Base-by-base conservation (phyloP, 2,329 filamentous ascomycete species). In the Sphaerostilbella broomeana region DNA sequence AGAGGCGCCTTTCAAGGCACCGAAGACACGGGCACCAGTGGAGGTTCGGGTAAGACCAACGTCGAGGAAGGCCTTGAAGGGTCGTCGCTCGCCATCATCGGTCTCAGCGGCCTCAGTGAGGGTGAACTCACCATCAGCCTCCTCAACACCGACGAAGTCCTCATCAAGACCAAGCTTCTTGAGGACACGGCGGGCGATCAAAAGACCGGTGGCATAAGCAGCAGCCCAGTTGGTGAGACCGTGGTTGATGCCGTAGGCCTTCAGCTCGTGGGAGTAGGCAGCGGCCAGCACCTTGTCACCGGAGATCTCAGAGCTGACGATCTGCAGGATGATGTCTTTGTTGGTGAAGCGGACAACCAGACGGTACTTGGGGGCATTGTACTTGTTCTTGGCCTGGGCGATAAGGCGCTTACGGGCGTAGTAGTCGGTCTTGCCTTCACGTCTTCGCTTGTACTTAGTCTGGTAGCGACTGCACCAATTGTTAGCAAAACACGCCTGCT, bases 301-400 rank as follows among this genome's bases (percentile, higher is more conserved):
- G 55, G 77, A 81, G 74, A 98, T 85, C 79, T 98, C 92, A 47
- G 92, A 94, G 65, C 79, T 84, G 68, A 98, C 81, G 68, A 98
- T 92, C 78, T 98, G 92, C 74, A 81, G 82, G 75, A 97, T 85
- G 77, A 97, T 94, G 79, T 98, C 90, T 72, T 88, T 87, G 84
- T 97, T 94, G 79, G 87, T 94, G 84, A 94, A 95, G 69, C 92
- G 92, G 67, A 98, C 87, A 56, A 98, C 92, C 64, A 98, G 84
- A 65, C 92, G 86, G 84, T 98, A 97, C 82, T 98, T 98, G 73
- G 92, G 92, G 51, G 92, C 85, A 75, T 94, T 94, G 85, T 97
- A 98, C 85, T 98, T 98, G 87, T 98, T 98, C 87, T 97, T 98
- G 75, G 92, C 92, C 81, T 98, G 92, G 77, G 87, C 89, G 79